A percentile compares a stretch with the other conserved stretches of the same genome.
Conservation (phyloP, 805 yeast genomes). For the Scheffersomyces stipitis region DNA sequence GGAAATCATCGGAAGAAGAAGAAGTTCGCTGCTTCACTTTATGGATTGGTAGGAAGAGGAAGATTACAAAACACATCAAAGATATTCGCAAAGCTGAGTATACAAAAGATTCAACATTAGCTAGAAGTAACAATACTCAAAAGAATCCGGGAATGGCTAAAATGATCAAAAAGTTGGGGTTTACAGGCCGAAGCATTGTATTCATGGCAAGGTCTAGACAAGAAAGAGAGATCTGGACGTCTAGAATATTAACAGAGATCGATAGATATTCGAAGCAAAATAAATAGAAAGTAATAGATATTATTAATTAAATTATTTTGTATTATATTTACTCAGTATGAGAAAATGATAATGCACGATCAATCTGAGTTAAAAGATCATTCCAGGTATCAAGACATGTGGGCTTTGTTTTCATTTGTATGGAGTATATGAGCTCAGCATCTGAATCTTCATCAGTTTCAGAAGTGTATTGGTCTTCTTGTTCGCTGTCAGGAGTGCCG, state of each 20-base stretch:
- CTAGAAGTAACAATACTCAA: not conserved
- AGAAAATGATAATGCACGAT: slow-evolving; percentile 9
- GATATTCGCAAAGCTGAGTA: not conserved
- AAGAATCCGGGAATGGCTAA: slow-evolving; percentile 46
- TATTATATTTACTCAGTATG: slow-evolving; percentile 2
- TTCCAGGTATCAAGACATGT: slow-evolving; percentile 8
- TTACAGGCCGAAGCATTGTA: slow-evolving; percentile 65
- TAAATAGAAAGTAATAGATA: too few species aligned
- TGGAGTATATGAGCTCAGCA: slow-evolving; percentile 13
- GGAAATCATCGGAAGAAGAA: slow-evolving; percentile 80
- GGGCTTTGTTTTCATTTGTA: not conserved
- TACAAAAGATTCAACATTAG: not conserved
- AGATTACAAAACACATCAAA: slow-evolving; percentile 24
- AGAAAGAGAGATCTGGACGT: slow-evolving; percentile 84
- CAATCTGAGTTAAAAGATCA: slow-evolving; percentile 17
- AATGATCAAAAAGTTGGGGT: slow-evolving; percentile 56
- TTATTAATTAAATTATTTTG: not conserved
- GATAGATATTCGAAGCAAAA: slow-evolving; percentile 34
- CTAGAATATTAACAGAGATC: slow-evolving; percentile 42
- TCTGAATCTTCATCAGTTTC: slow-evolving; percentile 23
- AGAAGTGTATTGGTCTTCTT: not conserved
- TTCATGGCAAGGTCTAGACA: slow-evolving; percentile 81
- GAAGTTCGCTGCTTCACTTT: slow-evolving; percentile 73
- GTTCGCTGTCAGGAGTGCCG: slow-evolving; percentile 1
- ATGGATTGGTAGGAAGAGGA: slow-evolving; percentile 74